Base-by-base conservation (phyloP, 352 stramenopile species). In the Phytophthora syringae region DNA sequence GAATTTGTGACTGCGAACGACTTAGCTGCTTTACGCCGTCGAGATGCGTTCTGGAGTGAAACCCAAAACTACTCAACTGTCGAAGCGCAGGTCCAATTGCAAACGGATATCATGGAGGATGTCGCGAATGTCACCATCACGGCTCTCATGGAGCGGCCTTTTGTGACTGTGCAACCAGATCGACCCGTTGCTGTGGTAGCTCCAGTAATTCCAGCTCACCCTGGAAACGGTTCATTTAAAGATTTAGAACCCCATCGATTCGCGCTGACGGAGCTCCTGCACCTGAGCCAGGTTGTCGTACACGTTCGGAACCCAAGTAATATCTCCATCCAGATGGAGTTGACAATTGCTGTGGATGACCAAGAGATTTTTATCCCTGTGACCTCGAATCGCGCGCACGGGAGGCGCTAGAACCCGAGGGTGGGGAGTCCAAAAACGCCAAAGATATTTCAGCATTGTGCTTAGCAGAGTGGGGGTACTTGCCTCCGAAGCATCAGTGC, bases 341-440 rank as follows among this genome's bases (percentile, higher is more conserved):
- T 91, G 25, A 55, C 79, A 0, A 68, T 80, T 22, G 42, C 79
- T 11, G 48, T 72, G 56, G 24, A 43, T 13, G 71, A 89, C 30
- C 62, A 56, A 50, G n/a, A 43, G 16, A n/a, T 83, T 89, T 88
- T 52, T 89, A 84, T 61, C 50, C 39, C 4, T 91, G 82, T 50
- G 52, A 76, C 10, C 34, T 72, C 27, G 53, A 69, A 22, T 22
- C 27, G 9, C 40, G 27, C 44, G 5, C 2, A 16, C 25, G 34
- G 1, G 37, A 55, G 11, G 20, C 21, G 37, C 44, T 3, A n/a
- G 24, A 7, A 15, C 45, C 49, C n/a, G 34, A 52, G 32, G 12
- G 27, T 37, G 7, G 16, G 22, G 39, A 51, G 27, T 15, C 5
- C 15, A 32, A 57, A 28, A 15, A 13, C 50, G 36, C 36, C 11